These are phyloP conservation scores for Croton setiger DNA, from an alignment of 441 rosid species.

Conservation along the genomic window DNA sequence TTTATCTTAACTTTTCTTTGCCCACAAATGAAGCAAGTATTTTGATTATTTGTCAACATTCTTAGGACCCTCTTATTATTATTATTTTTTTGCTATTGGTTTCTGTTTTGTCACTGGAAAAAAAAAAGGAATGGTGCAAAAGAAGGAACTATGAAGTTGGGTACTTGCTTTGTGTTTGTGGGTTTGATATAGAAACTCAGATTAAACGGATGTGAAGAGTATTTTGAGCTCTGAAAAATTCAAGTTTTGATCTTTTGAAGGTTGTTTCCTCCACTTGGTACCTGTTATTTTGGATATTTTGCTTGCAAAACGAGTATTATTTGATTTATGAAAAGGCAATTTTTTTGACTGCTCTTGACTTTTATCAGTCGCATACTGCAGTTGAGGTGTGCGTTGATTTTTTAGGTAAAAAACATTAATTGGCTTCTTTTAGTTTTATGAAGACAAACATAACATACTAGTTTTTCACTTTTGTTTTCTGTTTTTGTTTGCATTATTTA, in stretches of 20 bases:
- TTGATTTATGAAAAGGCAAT: slow-evolving; percentile 1
- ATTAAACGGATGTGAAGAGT: slow-evolving; percentile 18
- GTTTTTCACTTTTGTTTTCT: neutral
- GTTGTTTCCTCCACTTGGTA: neutral
- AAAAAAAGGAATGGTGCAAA: neutral
- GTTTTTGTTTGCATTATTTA: neutral
- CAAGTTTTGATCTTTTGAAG: slow-evolving; percentile 10
- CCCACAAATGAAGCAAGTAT: no score
- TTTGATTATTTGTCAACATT: no score
- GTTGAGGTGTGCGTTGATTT: neutral
- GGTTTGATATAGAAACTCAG: neutral
- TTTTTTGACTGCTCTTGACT: no score
- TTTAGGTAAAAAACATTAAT: neutral
- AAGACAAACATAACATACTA: neutral
- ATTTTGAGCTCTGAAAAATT: slow-evolving; percentile 10
- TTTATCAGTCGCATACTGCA: no score
- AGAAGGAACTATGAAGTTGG: slow-evolving; percentile 10
- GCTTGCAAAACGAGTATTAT: neutral
- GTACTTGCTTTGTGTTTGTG: slow-evolving; percentile 14
- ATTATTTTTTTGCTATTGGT: neutral
- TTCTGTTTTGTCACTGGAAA: slow-evolving; percentile 19
- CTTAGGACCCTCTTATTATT: no score
- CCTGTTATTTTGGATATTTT: neutral
- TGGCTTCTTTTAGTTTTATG: neutral
- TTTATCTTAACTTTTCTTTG: no score